Conservation (phyloP, 371 early-diverging fungal species). For the Mucor saturninus region DNA sequence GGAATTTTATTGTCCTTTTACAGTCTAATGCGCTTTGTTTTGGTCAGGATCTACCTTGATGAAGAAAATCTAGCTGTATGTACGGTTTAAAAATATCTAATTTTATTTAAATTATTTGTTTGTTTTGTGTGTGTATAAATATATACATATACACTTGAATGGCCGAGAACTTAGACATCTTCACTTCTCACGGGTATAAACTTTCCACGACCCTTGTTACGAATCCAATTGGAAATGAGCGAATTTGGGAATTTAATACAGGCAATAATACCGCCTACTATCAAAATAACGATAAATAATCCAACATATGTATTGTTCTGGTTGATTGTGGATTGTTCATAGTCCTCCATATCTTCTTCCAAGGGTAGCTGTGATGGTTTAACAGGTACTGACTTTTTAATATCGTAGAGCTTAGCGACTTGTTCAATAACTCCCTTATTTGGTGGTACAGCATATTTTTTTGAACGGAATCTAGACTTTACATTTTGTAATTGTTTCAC, state of each 20-base stretch:
- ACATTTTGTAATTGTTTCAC: conserved; percentile 19
- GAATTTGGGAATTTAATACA: conserved; percentile 16
- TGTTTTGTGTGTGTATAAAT: background rate
- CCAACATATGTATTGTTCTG: conserved; percentile 7
- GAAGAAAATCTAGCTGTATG: background rate
- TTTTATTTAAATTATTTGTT: background rate
- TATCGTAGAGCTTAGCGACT: conserved; percentile 23
- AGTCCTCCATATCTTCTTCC: conserved; percentile 23
- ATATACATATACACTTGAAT: background rate
- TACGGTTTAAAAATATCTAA: too few species aligned
- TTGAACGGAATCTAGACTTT: conserved; percentile 30
- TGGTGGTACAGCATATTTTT: conserved; percentile 28
- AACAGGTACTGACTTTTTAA: conserved; percentile 6
- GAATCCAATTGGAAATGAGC: conserved; percentile 1
- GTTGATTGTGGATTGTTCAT: background rate
- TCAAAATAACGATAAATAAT: conserved; percentile 6
- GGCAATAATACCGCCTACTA: conserved; percentile 11
- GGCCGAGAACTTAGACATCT: conserved; percentile 8
- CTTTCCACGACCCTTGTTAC: conserved; percentile 10
- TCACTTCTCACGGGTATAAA: conserved; percentile 23
- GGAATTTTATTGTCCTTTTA: background rate
- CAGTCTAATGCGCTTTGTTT: too few species aligned
- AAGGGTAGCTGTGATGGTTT: conserved; percentile 18
- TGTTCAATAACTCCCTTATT: conserved; percentile 31
- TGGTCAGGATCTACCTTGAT: too few species aligned